Evolutionary conservation across 257 asterid genomes (phyloP).

Genomic region (Solanum boliviense): DNA sequence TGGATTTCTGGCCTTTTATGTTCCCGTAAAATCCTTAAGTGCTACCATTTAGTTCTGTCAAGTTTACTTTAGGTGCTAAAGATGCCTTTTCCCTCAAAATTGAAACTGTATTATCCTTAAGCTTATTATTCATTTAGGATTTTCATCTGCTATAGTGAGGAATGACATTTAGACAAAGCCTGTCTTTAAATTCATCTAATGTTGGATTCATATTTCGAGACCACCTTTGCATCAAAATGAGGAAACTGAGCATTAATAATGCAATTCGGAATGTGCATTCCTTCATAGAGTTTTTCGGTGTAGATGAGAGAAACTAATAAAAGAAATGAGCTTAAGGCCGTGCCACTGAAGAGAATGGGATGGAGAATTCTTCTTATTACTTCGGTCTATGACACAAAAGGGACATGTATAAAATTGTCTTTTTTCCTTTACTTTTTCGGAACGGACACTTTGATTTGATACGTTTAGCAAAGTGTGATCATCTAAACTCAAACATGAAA

Average conservation of each 20-base stretch:
- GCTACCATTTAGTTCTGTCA: neutral
- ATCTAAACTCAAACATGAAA: neutral
- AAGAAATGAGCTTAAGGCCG: neutral
- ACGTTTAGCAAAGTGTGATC: neutral
- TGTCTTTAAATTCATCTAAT: constrained; percentile 18
- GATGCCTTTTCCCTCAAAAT: neutral
- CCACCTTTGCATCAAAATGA: neutral
- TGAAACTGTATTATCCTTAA: neutral
- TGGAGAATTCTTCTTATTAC: neutral
- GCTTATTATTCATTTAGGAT: constrained; percentile 34
- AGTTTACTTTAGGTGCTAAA: neutral
- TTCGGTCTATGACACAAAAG: neutral
- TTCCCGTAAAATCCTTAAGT: neutral
- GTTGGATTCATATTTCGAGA: neutral
- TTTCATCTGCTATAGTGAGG: constrained; percentile 52
- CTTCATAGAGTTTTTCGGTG: neutral
- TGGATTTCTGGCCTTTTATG: neutral
- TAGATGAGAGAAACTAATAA: neutral
- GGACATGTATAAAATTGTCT: neutral
- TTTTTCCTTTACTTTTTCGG: neutral
- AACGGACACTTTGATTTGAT: too few species aligned
- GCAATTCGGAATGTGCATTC: neutral
- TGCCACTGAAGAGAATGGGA: neutral
- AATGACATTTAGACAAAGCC: constrained; percentile 72
- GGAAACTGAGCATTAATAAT: neutral